Percentiles rank a stretch among this genome's conserved stretches.
These are phyloP conservation scores for Alternaria panax DNA, from an alignment of 2,329 filamentous ascomycete species.

Conservation along the genomic window DNA sequence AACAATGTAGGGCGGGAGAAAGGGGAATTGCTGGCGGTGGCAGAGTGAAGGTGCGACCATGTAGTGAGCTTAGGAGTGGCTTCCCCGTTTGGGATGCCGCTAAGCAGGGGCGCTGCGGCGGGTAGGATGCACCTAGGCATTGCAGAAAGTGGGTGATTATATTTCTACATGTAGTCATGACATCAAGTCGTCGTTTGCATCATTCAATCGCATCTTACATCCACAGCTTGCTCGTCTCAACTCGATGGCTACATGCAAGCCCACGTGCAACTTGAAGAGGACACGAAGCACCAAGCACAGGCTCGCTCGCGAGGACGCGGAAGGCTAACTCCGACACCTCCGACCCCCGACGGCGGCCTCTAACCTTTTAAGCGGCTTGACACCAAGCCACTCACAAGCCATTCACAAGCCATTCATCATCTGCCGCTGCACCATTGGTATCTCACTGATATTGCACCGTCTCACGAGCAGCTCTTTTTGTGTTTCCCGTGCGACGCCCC, in stretches of 20 bases:
- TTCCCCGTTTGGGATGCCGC: conserved; percentile 27
- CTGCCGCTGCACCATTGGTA: conserved; percentile 5
- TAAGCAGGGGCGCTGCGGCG: conserved; percentile 19
- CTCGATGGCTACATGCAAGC: not conserved
- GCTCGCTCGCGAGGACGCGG: conserved; percentile 13
- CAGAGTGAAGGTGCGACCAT: conserved; percentile 30
- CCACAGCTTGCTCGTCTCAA: not conserved
- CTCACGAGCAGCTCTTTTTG: not conserved
- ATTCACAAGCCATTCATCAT: not conserved
- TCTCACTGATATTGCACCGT: conserved; percentile 7
- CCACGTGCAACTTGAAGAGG: conserved; percentile 5
- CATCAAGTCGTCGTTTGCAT: not conserved
- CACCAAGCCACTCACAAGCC: conserved; percentile 2
- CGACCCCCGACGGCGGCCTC: conserved; percentile 5
- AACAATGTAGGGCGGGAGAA: conserved; percentile 15
- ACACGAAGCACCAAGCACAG: conserved; percentile 22
- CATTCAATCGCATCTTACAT: not conserved
- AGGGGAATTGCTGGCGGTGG: conserved; percentile 22
- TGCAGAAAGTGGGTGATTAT: not conserved
- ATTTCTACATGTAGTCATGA: not conserved
- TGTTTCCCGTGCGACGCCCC: not conserved
- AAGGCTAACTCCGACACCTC: conserved; percentile 20
- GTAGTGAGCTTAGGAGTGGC: conserved; percentile 29
- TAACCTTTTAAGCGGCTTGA: conserved; percentile 4
- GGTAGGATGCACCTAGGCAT: not conserved